A percentile compares a stretch with the other conserved stretches of the same genome.
These are phyloP conservation scores for Gaultheria prostrata DNA, from an alignment of 148 eudicot species.

Conservation along the genomic window DNA sequence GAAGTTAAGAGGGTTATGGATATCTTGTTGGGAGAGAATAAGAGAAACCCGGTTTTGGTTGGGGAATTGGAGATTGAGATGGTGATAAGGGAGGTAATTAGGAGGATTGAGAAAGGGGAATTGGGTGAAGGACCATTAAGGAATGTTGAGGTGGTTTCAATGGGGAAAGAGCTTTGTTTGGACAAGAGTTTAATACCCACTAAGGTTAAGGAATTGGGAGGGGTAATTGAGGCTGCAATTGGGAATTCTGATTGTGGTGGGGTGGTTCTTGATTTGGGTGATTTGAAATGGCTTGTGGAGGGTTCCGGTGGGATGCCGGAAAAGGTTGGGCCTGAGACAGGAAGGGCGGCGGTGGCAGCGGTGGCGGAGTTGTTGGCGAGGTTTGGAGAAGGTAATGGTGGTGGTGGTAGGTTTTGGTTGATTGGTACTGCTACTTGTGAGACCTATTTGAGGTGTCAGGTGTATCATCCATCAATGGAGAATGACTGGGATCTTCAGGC, in stretches of 20 bases:
- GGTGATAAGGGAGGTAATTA: conserved; percentile 52
- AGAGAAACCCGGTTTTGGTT: conserved; percentile 71
- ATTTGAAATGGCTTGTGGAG: conserved; percentile 56
- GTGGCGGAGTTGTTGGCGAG: conserved; percentile 42
- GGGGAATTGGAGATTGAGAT: conserved; percentile 64
- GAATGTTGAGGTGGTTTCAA: conserved; percentile 43
- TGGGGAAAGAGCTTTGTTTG: conserved; percentile 40
- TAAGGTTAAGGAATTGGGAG: conserved; percentile 50
- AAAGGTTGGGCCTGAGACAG: conserved; percentile 30
- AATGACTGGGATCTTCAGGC: conserved; percentile 94
- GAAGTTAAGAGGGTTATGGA: conserved; percentile 63
- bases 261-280: conserved; percentile 68
- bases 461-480: conserved; percentile 83
- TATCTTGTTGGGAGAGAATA: conserved; percentile 40
- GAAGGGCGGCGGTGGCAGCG: conserved; percentile 39
- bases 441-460: conserved; percentile 89
- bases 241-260: conserved; percentile 32
- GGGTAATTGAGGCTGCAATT: conserved; percentile 42
- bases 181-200: conserved; percentile 27
- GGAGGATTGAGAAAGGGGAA: conserved; percentile 55
- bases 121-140: conserved; percentile 37
- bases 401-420: conserved; percentile 52
- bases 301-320: conserved; percentile 16
- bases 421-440: conserved; percentile 94
- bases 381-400: conserved; percentile 26